Conservation (phyloP, 345 rosid species). For the Dipteronia dyeriana region DNA sequence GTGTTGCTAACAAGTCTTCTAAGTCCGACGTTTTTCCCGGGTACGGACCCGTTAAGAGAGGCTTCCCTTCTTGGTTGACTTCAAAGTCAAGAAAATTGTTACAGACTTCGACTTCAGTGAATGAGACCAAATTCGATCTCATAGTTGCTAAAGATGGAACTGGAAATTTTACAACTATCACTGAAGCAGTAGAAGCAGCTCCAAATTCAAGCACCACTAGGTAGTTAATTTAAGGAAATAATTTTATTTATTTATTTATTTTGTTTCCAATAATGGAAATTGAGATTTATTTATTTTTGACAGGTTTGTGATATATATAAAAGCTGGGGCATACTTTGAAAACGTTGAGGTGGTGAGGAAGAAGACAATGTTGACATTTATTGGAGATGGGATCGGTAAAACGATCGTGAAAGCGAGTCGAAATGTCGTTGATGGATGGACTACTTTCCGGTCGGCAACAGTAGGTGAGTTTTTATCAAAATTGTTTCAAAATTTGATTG, state of each 20-base stretch:
- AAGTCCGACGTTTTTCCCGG: slow-evolving; percentile 37
- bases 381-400: slow-evolving; percentile 88
- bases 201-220: slow-evolving; percentile 71
- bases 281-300: neutral
- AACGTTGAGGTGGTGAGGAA: slow-evolving; percentile 67
- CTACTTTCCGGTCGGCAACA: slow-evolving; percentile 85
- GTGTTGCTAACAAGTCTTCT: slow-evolving; percentile 28
- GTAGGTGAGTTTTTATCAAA: slow-evolving; percentile 55
- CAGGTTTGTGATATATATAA: slow-evolving; percentile 83
- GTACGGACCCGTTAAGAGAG: slow-evolving; percentile 42
- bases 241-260: neutral
- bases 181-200: slow-evolving; percentile 68
- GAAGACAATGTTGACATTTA: slow-evolving; percentile 63
- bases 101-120: slow-evolving; percentile 38
- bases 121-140: slow-evolving; percentile 42
- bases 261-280: no score
- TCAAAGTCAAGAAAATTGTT: slow-evolving; percentile 47
- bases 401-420: slow-evolving; percentile 65
- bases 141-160: slow-evolving; percentile 74
- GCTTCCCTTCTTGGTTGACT: slow-evolving; percentile 65
- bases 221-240: slow-evolving; percentile 28
- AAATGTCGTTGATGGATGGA: slow-evolving; percentile 64
- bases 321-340: slow-evolving; percentile 70
- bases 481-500: neutral
- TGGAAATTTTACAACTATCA: slow-evolving; percentile 62